These are phyloP conservation scores for Lycium ferocissimum DNA, from an alignment of 257 asterid genomes.

Conservation along the genomic window DNA sequence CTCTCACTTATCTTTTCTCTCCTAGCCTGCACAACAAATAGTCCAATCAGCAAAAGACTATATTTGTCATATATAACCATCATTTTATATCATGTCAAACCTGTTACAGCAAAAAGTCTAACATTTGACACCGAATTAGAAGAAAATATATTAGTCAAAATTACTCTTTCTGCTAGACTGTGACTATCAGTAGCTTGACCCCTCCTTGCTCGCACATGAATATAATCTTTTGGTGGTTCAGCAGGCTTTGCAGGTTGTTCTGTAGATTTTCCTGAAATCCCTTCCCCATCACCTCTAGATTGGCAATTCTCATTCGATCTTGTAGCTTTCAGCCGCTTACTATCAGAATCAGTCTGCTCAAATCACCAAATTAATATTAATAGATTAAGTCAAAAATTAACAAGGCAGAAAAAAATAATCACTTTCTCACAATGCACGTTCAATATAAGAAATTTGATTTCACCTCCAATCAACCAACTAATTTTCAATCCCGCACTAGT, in stretches of 20 bases:
- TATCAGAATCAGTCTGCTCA: constrained; percentile 33
- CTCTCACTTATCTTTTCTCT: constrained; percentile 63
- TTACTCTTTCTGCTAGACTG: constrained; percentile 63
- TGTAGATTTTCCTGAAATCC: constrained; percentile 40
- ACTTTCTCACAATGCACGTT: background rate
- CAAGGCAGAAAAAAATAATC: background rate
- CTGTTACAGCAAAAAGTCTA: background rate
- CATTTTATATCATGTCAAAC: constrained; percentile 7
- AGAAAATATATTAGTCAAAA: constrained; percentile 20
- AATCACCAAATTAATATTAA: background rate
- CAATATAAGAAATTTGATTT: constrained; percentile 10
- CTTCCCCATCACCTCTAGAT: constrained; percentile 44
- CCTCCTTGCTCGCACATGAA: constrained; percentile 61
- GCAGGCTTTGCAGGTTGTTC: constrained; percentile 43
- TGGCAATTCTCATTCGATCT: constrained; percentile 27
- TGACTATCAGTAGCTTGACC: constrained; percentile 68
- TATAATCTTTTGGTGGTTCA: constrained; percentile 56
- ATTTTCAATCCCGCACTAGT: background rate
- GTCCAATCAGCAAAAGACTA: constrained; percentile 13
- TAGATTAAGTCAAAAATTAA: background rate
- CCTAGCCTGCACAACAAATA: constrained; percentile 47
- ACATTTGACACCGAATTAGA: constrained; percentile 5
- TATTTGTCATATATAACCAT: background rate
- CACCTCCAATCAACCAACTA: background rate
- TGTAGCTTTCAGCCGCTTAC: constrained; percentile 24